Evolutionary conservation across 805 yeast genomes (phyloP).

Genomic region (Wickerhamomyces bisporus): DNA sequence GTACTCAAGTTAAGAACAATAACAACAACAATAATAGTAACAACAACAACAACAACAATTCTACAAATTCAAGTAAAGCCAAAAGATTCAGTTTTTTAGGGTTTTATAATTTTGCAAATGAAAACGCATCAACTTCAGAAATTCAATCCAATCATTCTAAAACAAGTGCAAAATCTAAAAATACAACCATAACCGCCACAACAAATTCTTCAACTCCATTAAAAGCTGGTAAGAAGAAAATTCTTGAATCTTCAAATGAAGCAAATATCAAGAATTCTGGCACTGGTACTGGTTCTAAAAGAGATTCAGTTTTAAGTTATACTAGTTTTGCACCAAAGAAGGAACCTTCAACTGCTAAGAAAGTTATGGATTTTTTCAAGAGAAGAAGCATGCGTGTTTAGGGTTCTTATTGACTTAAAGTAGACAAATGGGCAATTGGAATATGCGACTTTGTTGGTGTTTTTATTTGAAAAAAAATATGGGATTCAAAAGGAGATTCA

Average conservation of each 20-base stretch:
- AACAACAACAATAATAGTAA: no score
- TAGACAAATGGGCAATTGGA: no score
- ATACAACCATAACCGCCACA: background rate
- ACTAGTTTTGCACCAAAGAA: constrained; percentile 30
- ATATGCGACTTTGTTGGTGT: no score
- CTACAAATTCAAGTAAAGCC: constrained; percentile 14
- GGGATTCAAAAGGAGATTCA: no score
- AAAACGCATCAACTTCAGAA: constrained; percentile 5
- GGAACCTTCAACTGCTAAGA: constrained; percentile 71
- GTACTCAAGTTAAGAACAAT: background rate
- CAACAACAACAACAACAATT: constrained; percentile 9
- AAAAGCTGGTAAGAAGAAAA: constrained; percentile 14
- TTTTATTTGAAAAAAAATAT: no score
- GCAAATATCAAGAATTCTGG: constrained; percentile 9
- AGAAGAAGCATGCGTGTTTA: constrained; percentile 45
- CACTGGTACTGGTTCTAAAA: constrained; percentile 3
- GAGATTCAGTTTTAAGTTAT: constrained; percentile 16
- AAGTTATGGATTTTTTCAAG: constrained; percentile 74
- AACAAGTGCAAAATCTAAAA: no score
- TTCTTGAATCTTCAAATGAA: constrained; percentile 22
- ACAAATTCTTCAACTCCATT: constrained; percentile 4
- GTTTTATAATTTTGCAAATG: constrained; percentile 20
- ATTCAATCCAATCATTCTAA: constrained; percentile 10
- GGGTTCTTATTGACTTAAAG: no score
- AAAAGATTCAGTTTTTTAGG: constrained; percentile 40